Conservation (phyloP, 345 rosid genomes). For the Murraya paniculata region DNA sequence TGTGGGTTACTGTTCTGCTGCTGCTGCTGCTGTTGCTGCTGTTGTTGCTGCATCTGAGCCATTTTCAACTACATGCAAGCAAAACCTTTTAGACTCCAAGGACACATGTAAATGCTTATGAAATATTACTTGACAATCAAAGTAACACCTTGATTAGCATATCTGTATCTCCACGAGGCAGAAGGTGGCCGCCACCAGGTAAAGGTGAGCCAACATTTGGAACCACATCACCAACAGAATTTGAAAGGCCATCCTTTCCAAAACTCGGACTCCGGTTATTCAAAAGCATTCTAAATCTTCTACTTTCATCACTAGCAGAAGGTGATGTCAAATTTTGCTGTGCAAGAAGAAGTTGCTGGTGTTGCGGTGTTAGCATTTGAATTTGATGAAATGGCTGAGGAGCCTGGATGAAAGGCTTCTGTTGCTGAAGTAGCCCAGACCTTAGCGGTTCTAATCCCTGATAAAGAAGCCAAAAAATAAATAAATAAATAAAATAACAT, state of each 20-base stretch:
- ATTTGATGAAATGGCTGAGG: slow-evolving; percentile 86
- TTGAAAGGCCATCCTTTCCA: slow-evolving; percentile 72
- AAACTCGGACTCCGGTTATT: slow-evolving; percentile 57
- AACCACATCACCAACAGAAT: slow-evolving; percentile 70
- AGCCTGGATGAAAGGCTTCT: slow-evolving; percentile 84
- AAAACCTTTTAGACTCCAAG: neutral
- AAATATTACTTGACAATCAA: slow-evolving; percentile 1
- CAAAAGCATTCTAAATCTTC: slow-evolving; percentile 74
- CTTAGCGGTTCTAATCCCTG: slow-evolving; percentile 79
- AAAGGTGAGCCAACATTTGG: slow-evolving; percentile 68
- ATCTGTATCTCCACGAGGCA: slow-evolving; percentile 66
- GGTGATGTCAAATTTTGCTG: slow-evolving; percentile 85
- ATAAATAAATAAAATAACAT: slow-evolving; percentile 17
- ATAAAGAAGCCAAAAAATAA: slow-evolving; percentile 4
- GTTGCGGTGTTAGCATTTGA: slow-evolving; percentile 90
- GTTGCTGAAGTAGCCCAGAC: slow-evolving; percentile 74
- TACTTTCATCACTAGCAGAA: slow-evolving; percentile 66
- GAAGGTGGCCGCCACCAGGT: slow-evolving; percentile 53
- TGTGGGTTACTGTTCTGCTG: slow-evolving; percentile 55
- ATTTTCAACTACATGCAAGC: slow-evolving; percentile 51
- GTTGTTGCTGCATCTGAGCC: slow-evolving; percentile 56
- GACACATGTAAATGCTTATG: neutral
- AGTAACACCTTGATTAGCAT: slow-evolving; percentile 56
- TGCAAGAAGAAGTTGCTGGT: slow-evolving; percentile 90
- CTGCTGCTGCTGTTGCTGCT: slow-evolving; percentile 47